Evolutionary conservation across 345 rosid genomes (phyloP), one percentile per base, ranked within the genome.

Genomic region (Aethionema arabicum): DNA sequence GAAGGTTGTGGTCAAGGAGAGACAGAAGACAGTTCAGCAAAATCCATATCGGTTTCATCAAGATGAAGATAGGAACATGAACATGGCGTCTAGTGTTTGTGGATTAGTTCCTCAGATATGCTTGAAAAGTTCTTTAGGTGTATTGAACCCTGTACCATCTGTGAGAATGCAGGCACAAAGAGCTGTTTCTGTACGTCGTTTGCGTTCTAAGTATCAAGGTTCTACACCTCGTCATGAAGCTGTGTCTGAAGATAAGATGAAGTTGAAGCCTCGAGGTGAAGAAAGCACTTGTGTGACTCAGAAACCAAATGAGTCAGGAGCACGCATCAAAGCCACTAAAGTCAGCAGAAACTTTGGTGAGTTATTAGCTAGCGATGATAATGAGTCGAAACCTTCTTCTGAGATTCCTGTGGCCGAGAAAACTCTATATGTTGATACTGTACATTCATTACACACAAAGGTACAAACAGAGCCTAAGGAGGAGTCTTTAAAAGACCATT

Each of bases 41-140:
- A 69, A 76, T 58, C 76, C 72, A 27, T 70, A 57, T 49, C 60
- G 45, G 4, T 59, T 77, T 48, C 68, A 52, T 39, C 52, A 77
- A 61, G 77, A 78, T 41, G 53, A 42, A 55, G 60, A 65, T 38
- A 61, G 31, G 33, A 61, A 64, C 11, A 78, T 77, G 37, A 49
- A 77, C 35, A 49, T 75, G 56, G 73, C 85, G 11, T 59, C 76
- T 72, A 74, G 78, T 59, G 61, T 76, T 58, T 88, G 96, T 72
- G 96, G 96, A 50, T 69, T 86, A 59, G 53, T 88, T n/a, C 90
- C 96, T 73, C 87, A 78, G 66, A 72, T 86, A 8, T 79, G 93
- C 69, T 50, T 83, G 51, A 85, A 80, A 45, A 79, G 65, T 76
- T 85, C 92, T 11, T 78, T 85, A 46, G 79, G 88, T 55, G 57